Conservation (phyloP, 192 early-diverging fungal species). For the Gigaspora rosea region DNA sequence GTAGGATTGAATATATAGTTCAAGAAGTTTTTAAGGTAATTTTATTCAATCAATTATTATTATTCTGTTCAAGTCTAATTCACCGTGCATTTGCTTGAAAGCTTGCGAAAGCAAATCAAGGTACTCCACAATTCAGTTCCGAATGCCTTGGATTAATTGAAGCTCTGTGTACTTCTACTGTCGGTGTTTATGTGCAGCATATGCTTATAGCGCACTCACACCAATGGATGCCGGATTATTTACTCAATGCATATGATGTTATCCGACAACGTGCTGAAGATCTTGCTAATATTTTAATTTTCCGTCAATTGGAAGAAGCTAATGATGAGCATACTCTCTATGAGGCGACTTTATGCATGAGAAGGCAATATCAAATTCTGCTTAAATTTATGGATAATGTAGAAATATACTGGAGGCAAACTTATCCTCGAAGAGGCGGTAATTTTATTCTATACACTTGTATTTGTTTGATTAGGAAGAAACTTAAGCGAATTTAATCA, state of each 20-base stretch:
- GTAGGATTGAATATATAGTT: background rate
- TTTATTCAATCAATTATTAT: background rate
- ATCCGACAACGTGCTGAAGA: conserved; percentile 23
- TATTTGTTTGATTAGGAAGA: background rate
- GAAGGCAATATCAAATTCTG: conserved; percentile 3
- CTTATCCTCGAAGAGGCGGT: conserved; percentile 15
- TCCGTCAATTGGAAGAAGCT: conserved; percentile 12
- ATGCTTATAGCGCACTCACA: background rate
- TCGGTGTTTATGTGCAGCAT: conserved; percentile 10
- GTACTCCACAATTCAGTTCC: background rate
- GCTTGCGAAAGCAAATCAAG: conserved; percentile 12
- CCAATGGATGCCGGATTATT: conserved; percentile 20
- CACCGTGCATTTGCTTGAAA: background rate
- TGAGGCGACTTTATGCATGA: background rate
- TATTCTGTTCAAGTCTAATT: background rate
- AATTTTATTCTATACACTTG: background rate
- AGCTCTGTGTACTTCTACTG: background rate
- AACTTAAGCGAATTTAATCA: background rate
- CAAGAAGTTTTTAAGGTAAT: conserved; percentile 14
- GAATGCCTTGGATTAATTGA: conserved; percentile 31
- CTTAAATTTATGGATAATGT: conserved; percentile 18
- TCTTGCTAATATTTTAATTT: conserved; percentile 16
- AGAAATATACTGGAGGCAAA: conserved; percentile 10
- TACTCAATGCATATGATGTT: conserved; percentile 12
- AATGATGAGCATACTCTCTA: background rate